Evolutionary conservation across 257 asterid genomes (phyloP).

Genomic region (Plantago ovata): DNA sequence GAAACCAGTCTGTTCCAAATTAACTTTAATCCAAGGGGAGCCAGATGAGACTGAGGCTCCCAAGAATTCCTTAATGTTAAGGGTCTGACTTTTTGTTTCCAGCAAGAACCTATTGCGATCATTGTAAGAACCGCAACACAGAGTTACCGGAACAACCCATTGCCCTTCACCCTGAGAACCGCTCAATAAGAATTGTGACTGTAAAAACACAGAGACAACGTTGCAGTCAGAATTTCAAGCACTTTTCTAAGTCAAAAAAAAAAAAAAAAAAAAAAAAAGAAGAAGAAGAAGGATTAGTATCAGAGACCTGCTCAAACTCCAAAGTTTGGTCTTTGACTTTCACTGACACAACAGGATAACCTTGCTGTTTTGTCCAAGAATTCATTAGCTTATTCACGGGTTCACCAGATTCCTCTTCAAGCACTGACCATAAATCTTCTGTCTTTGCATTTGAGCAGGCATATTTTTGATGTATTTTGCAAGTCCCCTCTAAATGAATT

Average conservation of each 20-base stretch:
- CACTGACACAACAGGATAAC: constrained; percentile 89
- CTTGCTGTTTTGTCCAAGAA: constrained; percentile 91
- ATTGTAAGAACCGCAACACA: constrained; percentile 71
- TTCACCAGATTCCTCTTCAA: constrained; percentile 85
- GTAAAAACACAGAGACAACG: constrained; percentile 25
- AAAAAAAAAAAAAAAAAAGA: constrained; percentile 5
- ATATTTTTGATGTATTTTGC: constrained; percentile 74
- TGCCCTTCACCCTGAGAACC: constrained; percentile 86
- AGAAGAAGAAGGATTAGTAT: too few relatives aligned
- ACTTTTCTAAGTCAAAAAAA: constrained; percentile 10
- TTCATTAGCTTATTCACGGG: constrained; percentile 86
- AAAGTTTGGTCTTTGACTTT: constrained; percentile 55
- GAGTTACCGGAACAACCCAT: constrained; percentile 87
- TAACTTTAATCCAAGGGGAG: constrained; percentile 71
- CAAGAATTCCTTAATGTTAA: constrained; percentile 56
- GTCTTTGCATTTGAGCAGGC: constrained; percentile 94
- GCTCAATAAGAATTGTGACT: constrained; percentile 74
- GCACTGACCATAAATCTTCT: constrained; percentile 94
- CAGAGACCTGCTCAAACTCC: constrained; percentile 86
- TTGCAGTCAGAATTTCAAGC: not conserved
- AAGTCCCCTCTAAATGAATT: constrained; percentile 66
- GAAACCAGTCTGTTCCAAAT: constrained; percentile 82
- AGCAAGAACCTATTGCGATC: constrained; percentile 67
- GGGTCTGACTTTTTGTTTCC: constrained; percentile 54
- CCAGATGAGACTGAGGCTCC: constrained; percentile 41